Percentiles rank a stretch among this genome's conserved stretches.
phyloP scores from a whole-genome alignment of 1,284 basidiomycete species.

The Hypsizygus ulmarius region DNA sequence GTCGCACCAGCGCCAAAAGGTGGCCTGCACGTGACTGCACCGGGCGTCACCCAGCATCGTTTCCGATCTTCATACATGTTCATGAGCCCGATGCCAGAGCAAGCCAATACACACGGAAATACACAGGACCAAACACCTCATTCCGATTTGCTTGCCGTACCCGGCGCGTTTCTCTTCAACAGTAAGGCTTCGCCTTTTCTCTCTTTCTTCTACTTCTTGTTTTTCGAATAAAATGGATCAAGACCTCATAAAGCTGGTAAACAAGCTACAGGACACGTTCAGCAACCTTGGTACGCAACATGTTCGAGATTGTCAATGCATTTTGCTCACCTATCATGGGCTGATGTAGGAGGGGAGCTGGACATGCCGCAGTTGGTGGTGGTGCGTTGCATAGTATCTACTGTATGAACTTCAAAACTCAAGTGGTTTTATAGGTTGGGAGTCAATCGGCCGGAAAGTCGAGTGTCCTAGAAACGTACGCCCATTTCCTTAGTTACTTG shows the following conservation, averaged over 20 bases:
- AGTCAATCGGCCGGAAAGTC: conserved; percentile 87
- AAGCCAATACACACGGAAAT: too few relatives aligned
- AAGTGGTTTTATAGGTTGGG: conserved; percentile 57
- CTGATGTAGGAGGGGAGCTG: conserved; percentile 68
- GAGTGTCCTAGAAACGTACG: conserved; percentile 82
- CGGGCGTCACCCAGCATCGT: too few relatives aligned
- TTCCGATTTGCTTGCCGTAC: conserved; percentile 9
- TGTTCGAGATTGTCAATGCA: conserved; percentile 17
- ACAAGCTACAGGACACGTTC: conserved; percentile 92
- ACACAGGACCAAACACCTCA: background rate
- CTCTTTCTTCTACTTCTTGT: conserved; percentile 16
- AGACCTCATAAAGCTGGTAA: conserved; percentile 94
- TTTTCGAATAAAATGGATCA: conserved; percentile 68
- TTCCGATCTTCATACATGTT: too few relatives aligned
- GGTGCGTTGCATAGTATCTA: conserved; percentile 43
- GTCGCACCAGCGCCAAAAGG: too few relatives aligned
- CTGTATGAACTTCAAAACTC: conserved; percentile 3
- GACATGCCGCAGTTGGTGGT: conserved; percentile 85
- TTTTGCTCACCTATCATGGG: conserved; percentile 18
- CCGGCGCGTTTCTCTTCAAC: conserved; percentile 19
- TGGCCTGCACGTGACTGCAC: too few relatives aligned
- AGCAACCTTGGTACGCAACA: conserved; percentile 65
- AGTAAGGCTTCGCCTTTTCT: conserved; percentile 7
- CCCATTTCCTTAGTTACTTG: conserved; percentile 22
- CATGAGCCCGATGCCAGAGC: too few relatives aligned